Conservation (phyloP, 179 eudicot genomes). For the Amaranthus tricolor region DNA sequence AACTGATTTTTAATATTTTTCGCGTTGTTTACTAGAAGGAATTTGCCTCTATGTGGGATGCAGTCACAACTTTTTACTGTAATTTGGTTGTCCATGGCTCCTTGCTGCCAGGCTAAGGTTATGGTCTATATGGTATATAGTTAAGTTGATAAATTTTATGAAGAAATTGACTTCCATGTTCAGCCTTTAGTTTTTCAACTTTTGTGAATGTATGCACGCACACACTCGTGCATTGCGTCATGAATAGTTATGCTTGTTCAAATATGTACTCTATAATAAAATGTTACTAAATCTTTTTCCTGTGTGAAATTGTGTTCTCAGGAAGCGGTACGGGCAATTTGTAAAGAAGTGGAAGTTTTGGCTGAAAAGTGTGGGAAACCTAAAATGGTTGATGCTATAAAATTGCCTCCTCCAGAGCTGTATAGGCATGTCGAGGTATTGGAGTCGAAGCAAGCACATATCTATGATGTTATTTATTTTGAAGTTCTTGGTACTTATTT, state of each 20-base stretch:
- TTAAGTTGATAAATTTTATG: neutral
- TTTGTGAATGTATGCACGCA: neutral
- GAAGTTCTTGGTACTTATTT: constrained; percentile 1
- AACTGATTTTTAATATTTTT: neutral
- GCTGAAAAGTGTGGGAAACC: constrained; percentile 86
- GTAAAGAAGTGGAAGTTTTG: constrained; percentile 77
- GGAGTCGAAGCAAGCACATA: constrained; percentile 8
- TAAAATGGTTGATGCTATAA: constrained; percentile 93
- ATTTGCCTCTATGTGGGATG: neutral
- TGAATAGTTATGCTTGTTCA: neutral
- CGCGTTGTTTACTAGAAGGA: neutral
- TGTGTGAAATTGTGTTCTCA: constrained; percentile 30
- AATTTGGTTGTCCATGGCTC: neutral
- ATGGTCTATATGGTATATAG: neutral
- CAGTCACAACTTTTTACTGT: neutral
- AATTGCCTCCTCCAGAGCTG: constrained; percentile 86
- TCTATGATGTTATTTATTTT: constrained; percentile 6
- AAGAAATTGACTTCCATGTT: neutral
- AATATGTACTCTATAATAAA: neutral
- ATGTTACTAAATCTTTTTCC: neutral
- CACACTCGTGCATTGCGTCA: neutral
- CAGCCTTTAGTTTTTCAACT: neutral
- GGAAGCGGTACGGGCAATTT: constrained; percentile 83
- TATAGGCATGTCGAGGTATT: constrained; percentile 84
- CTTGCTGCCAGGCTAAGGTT: neutral